phyloP scores from a whole-genome alignment of 352 stramenopile species.

The Pythium guiyangense region DNA sequence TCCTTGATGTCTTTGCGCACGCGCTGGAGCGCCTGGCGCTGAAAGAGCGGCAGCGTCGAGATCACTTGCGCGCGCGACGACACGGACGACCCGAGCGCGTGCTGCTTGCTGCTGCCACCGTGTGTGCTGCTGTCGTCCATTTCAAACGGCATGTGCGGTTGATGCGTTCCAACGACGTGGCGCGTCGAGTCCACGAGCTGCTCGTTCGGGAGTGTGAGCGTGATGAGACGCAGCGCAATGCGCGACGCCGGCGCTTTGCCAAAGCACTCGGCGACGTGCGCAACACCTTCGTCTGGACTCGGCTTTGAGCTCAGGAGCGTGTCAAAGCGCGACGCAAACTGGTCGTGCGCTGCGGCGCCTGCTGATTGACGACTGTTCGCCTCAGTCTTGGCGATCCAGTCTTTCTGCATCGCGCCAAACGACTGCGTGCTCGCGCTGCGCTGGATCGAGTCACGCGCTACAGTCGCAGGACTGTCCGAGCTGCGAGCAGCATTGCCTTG shows the following conservation, averaged over 20 bases:
- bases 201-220: conserved; percentile 77
- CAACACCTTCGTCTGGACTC: conserved; percentile 19
- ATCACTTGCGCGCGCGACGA: conserved; percentile 41
- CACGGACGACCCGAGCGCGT: conserved; percentile 2
- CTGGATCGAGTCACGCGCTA: conserved; percentile 12
- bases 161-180: conserved; percentile 16
- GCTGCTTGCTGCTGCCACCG: conserved; percentile 8
- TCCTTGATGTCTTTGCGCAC: conserved; percentile 77
- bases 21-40: conserved; percentile 63
- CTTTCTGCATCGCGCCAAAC: conserved; percentile 34
- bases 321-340: conserved; percentile 35
- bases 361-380: conserved; percentile 16
- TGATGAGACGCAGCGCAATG: conserved; percentile 69
- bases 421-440: conserved; percentile 49
- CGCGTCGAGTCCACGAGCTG: conserved; percentile 39
- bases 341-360: conserved; percentile 21
- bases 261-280: conserved; percentile 57
- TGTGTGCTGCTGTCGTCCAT: conserved; percentile 35
- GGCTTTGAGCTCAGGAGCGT: conserved; percentile 22
- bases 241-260: conserved; percentile 28
- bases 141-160: conserved; percentile 47
- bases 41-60: conserved; percentile 63
- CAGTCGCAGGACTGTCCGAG: not conserved
- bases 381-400: conserved; percentile 6
- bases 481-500: not conserved